Percentiles rank a stretch among this genome's conserved stretches.
phyloP scores from a whole-genome alignment of 495 filamentous ascomycete species.

The Umbilicaria muhlenbergii region DNA sequence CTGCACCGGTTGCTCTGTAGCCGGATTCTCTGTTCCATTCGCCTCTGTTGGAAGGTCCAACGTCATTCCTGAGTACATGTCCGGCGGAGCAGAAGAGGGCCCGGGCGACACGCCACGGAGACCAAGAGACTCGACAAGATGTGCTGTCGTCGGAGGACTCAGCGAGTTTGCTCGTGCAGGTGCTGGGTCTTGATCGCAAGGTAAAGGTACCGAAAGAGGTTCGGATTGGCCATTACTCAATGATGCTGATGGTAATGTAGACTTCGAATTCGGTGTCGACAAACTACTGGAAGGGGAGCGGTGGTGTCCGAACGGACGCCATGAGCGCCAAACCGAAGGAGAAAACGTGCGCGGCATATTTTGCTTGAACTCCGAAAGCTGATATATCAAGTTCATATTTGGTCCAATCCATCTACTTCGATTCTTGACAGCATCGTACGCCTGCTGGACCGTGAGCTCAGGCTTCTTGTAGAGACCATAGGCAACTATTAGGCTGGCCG shows the following conservation, averaged over 20 bases:
- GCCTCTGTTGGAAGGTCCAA: too few relatives aligned
- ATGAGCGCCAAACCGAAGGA: constrained; percentile 22
- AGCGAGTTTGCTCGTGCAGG: constrained; percentile 24
- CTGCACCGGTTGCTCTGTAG: too few relatives aligned
- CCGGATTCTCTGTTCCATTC: too few relatives aligned
- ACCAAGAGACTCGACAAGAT: constrained; percentile 1
- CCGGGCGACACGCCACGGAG: constrained; percentile 27
- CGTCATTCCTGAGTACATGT: constrained; percentile 2
- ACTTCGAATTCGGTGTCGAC: constrained; percentile 25
- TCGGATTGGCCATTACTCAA: constrained; percentile 8
- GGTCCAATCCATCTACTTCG: constrained; percentile 93
- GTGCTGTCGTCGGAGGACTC: constrained; percentile 9
- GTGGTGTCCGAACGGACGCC: constrained; percentile 27
- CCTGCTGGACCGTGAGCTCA: constrained; percentile 74
- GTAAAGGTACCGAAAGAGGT: constrained; percentile 13
- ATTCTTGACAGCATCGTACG: constrained; percentile 77
- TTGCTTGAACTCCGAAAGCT: constrained; percentile 81
- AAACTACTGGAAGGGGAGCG: constrained; percentile 13
- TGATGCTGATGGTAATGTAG: constrained; percentile 23
- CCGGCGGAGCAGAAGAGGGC: constrained; percentile 37
- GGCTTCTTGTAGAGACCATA: constrained; percentile 92
- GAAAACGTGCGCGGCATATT: constrained; percentile 36
- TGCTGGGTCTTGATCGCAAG: constrained; percentile 26
- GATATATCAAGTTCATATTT: constrained; percentile 97
- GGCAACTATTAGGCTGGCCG: constrained; percentile 91